Evolutionary conservation across 805 yeast species (phyloP), one percentile per base, ranked within the genome.

Genomic region (Brettanomyces bruxellensis): DNA sequence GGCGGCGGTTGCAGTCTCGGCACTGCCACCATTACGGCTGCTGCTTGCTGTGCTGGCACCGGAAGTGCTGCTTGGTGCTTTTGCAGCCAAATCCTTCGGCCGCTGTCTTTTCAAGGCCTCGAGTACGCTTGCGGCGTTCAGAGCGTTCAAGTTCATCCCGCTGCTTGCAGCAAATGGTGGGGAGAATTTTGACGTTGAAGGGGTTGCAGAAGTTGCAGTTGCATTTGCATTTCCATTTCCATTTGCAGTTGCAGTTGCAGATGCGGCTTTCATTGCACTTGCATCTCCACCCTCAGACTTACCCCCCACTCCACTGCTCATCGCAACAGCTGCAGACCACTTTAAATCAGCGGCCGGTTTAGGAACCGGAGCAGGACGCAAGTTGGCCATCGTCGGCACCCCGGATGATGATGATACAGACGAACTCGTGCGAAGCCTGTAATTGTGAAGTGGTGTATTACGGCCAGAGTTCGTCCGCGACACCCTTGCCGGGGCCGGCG

Each of bases 321-420:
- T 35, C 7, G 38, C 38, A 30, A 61, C 61, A 3, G 66, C 64
- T 18, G 62, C 62, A 4, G 68, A 55, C 68, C 68, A 64, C 38
- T 60, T 61, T 47, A 65, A 50, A 41, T 61, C 65, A 7, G 52
- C 48, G 6, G 67, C 58, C 44, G 57, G 54, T n/a, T 56, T 57
- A 28, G 68, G 67, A 46, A 62, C 67, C 3, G 65, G 62, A 1
- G 68, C 67, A 9, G 68, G 68, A 49, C 63, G 63, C 38, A 65
- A 47, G 1, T 65, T 61, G 8, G 67, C 12, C 44, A 40, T 25
- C 23, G 41, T 38, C 12, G 43, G 34, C 6, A 41, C 34, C n/a
- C 38, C 38, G 6, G 23, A 6, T 18, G 38, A n/a, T 8, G 38
- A 18, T 12, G 41, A 18, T 23, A n/a, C 23, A 8, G 24, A 12